phyloP scores from a whole-genome alignment of 2,329 filamentous ascomycete genomes.

The Fonsecaea pedrosoi region DNA sequence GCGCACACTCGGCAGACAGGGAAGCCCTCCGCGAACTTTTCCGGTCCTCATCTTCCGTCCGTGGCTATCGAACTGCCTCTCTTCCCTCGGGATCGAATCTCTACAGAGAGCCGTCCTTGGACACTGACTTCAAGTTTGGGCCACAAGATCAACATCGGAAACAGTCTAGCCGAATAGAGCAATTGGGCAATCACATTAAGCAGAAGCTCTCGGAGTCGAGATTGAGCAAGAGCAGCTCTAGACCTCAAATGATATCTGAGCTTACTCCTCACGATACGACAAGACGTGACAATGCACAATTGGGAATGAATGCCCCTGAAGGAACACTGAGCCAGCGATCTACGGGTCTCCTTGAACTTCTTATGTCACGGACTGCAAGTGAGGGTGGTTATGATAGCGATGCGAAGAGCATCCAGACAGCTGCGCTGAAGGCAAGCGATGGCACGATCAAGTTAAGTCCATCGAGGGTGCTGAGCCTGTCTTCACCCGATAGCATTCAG shows the following conservation, averaged over 20 bases:
- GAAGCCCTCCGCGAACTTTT: slow-evolving; percentile 35
- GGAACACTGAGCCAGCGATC: slow-evolving; percentile 32
- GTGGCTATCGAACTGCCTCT: slow-evolving; percentile 36
- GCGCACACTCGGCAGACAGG: slow-evolving; percentile 24
- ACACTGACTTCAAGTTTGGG: slow-evolving; percentile 31
- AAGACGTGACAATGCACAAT: slow-evolving; percentile 1
- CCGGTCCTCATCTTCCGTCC: slow-evolving; percentile 34
- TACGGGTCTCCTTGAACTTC: slow-evolving; percentile 36
- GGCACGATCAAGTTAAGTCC: slow-evolving; percentile 30
- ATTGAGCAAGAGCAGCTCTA: slow-evolving; percentile 36
- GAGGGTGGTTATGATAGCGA: slow-evolving; percentile 41
- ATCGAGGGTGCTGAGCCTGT: slow-evolving; percentile 1
- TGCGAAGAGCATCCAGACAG: slow-evolving; percentile 38
- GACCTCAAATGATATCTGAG: slow-evolving; percentile 14
- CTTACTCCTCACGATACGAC: slow-evolving; percentile 6
- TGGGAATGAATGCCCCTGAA: slow-evolving; percentile 17
- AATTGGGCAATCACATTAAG: slow-evolving; percentile 36
- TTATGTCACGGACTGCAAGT: slow-evolving; percentile 36
- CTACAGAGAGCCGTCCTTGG: slow-evolving; percentile 29
- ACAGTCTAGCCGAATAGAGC: slow-evolving; percentile 30
- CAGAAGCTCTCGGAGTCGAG: slow-evolving; percentile 38
- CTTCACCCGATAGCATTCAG: not conserved
- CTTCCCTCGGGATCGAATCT: slow-evolving; percentile 14
- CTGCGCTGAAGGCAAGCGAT: slow-evolving; percentile 31
- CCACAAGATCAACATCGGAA: slow-evolving; percentile 16